These are phyloP conservation scores for Pezicula rhizophila DNA, from an alignment of 2,329 filamentous ascomycete genomes.

Conservation along the genomic window DNA sequence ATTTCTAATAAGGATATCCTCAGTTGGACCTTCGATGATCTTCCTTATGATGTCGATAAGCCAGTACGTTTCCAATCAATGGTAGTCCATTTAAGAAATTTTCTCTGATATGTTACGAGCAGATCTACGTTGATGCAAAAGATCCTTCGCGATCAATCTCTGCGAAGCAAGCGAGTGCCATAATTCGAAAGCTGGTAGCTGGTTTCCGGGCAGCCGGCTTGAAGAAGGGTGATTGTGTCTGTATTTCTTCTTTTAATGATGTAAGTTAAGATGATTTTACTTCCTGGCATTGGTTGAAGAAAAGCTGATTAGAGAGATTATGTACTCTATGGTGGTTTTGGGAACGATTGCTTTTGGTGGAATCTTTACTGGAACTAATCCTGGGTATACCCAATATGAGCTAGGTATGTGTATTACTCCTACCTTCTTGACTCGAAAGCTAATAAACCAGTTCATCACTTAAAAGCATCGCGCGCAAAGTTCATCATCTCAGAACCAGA, in stretches of 20 bases:
- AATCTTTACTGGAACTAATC: conserved; percentile 22
- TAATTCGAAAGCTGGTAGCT: conserved; percentile 21
- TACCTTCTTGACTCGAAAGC: background rate
- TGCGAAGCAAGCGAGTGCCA: conserved; percentile 15
- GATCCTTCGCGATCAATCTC: conserved; percentile 19
- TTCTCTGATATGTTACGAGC: background rate
- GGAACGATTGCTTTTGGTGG: conserved; percentile 23
- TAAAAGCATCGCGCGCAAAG: conserved; percentile 18
- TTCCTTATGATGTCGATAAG: conserved; percentile 17
- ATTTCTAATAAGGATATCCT: conserved; percentile 20
- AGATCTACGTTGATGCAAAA: conserved; percentile 22
- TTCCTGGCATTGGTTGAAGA: background rate
- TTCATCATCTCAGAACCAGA: conserved; percentile 23
- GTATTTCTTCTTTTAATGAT: conserved; percentile 25
- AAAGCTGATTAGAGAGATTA: conserved; percentile 8
- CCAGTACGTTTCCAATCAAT: conserved; percentile 11
- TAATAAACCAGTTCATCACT: conserved; percentile 15
- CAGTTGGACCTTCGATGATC: conserved; percentile 21
- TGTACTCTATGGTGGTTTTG: conserved; percentile 16
- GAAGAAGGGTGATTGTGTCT: conserved; percentile 24
- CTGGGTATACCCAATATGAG: conserved; percentile 23
- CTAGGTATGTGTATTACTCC: conserved; percentile 2
- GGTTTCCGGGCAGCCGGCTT: conserved; percentile 21
- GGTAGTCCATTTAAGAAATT: background rate
- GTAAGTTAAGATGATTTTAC: conserved; percentile 8